Percentiles rank a stretch among this genome's conserved stretches.
Conservation (phyloP, 768 basidiomycete species). For the Suillus paluster region DNA sequence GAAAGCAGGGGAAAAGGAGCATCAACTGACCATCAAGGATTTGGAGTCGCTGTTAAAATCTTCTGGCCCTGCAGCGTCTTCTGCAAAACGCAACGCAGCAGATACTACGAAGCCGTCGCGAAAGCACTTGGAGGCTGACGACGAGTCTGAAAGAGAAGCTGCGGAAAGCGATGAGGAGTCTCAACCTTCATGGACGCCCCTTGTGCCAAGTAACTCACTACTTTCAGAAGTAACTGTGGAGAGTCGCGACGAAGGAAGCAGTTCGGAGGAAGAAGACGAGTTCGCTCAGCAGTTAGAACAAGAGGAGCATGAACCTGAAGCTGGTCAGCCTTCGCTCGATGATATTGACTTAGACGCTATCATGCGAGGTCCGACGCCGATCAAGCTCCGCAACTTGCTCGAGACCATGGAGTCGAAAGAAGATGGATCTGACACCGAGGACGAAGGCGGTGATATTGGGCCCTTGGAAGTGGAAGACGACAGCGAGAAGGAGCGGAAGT, state of each 20-base stretch:
- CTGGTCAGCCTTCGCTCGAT: conserved; percentile 8
- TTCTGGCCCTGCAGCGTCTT: conserved; percentile 17
- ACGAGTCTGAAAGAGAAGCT: conserved; percentile 7
- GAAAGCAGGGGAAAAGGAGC: conserved; percentile 23
- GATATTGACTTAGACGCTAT: conserved; percentile 43
- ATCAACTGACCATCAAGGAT: conserved; percentile 42
- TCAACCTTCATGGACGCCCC: conserved; percentile 18
- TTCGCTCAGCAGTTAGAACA: conserved; percentile 22
- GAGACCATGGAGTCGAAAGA: conserved; percentile 33
- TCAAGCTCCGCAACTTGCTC: conserved; percentile 28
- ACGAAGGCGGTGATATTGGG: conserved; percentile 46
- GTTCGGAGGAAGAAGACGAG: conserved; percentile 39
- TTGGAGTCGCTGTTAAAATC: conserved; percentile 40
- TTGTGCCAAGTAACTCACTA: conserved; percentile 35
- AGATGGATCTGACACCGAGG: conserved; percentile 38
- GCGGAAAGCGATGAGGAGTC: not conserved
- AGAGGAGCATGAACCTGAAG: conserved; percentile 14
- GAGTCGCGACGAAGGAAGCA: conserved; percentile 44
- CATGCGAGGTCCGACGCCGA: conserved; percentile 43
- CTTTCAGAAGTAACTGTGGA: conserved; percentile 43
- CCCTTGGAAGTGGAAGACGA: conserved; percentile 43
- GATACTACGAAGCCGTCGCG: conserved; percentile 4
- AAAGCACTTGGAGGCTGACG: not conserved
- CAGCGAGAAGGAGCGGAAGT: conserved; percentile 35
- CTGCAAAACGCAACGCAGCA: conserved; percentile 9